A percentile compares a stretch with the other conserved stretches of the same genome.
These are phyloP conservation scores for Erodium texanum DNA, from an alignment of 441 rosid genomes.

Conservation along the genomic window DNA sequence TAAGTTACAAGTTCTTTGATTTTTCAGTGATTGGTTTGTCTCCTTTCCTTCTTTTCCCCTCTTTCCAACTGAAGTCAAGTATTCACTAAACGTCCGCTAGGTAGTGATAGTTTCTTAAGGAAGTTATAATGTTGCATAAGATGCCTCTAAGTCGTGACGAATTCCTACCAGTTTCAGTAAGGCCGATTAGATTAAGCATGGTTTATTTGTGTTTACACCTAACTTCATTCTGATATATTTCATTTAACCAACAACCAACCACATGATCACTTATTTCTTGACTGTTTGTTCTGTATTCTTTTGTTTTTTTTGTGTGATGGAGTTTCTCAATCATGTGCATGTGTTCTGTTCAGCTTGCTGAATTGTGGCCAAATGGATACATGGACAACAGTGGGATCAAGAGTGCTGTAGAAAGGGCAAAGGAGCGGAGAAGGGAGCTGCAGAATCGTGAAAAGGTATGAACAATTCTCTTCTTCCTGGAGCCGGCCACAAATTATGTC, in stretches of 20 bases:
- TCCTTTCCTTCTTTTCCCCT: not conserved
- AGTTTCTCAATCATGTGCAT: slow-evolving; percentile 1
- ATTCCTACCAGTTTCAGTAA: not conserved
- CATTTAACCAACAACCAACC: not conserved
- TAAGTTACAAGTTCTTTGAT: not conserved
- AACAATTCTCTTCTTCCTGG: not conserved
- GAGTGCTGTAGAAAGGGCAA: slow-evolving; percentile 29
- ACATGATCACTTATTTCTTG: not conserved
- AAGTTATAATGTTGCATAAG: not conserved
- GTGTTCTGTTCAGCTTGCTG: slow-evolving; percentile 28
- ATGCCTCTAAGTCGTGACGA: not conserved
- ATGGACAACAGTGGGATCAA: slow-evolving; percentile 34
- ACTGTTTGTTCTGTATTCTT: not conserved
- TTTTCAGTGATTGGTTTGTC: not conserved
- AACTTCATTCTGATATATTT: not conserved
- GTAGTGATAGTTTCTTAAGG: not conserved
- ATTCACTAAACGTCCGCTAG: no score
- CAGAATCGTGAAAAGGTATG: slow-evolving; percentile 19
- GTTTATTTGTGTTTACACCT: not conserved
- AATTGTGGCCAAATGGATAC: slow-evolving; percentile 33
- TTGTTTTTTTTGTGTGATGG: not conserved
- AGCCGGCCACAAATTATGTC: not conserved
- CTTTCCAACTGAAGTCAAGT: not conserved
- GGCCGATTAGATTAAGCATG: not conserved
- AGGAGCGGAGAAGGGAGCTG: slow-evolving; percentile 26